These are phyloP conservation scores for Pecoramyces ruminantium DNA, from an alignment of 192 early-diverging fungal species.

Conservation along the genomic window DNA sequence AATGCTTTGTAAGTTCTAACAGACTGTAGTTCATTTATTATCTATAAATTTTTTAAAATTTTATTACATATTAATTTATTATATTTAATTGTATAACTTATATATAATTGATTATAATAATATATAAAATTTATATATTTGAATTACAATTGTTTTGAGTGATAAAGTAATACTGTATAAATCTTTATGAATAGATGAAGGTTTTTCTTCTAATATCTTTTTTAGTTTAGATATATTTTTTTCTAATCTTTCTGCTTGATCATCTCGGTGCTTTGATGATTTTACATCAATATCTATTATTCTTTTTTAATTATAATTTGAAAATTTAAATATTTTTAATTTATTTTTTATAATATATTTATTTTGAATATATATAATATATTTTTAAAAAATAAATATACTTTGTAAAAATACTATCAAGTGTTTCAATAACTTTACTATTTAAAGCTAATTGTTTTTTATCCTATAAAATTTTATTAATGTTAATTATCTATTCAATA, in stretches of 20 bases:
- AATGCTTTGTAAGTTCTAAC: not conserved
- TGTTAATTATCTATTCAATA: too few species aligned
- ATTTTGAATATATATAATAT: too few species aligned
- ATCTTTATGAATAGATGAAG: not conserved
- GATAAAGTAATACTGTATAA: not conserved
- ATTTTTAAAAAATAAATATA: not conserved
- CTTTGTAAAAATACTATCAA: not conserved
- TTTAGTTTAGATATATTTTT: not conserved
- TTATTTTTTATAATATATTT: too few species aligned
- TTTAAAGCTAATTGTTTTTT: not conserved
- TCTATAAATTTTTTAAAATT: not conserved
- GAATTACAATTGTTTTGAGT: not conserved
- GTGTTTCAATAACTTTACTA: not conserved
- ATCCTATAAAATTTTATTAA: not conserved
- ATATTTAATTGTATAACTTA: too few species aligned
- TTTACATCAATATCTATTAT: not conserved
- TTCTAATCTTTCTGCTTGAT: not conserved
- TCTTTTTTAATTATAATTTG: not conserved
- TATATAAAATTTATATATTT: too few species aligned
- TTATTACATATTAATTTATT: not conserved
- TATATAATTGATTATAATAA: too few species aligned
- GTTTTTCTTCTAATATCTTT: not conserved
- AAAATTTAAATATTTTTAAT: too few species aligned
- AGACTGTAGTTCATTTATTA: not conserved
- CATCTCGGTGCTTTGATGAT: not conserved